Conservation (phyloP, 2,329 filamentous ascomycete genomes). For the Colletotrichum tanaceti region DNA sequence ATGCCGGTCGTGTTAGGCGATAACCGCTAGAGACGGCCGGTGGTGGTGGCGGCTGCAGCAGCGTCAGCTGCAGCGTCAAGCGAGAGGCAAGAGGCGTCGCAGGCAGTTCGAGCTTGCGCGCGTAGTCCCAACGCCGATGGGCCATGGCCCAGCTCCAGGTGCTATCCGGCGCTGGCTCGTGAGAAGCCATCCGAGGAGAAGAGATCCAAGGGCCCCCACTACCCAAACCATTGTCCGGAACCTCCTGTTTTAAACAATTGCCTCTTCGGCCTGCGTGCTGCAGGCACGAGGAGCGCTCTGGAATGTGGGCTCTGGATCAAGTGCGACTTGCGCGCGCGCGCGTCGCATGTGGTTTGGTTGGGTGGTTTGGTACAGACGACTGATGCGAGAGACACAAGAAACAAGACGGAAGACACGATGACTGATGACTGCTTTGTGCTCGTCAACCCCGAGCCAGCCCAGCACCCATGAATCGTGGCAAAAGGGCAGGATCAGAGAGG, state of each 20-base stretch:
- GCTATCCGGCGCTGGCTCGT: background rate
- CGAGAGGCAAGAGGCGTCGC: constrained; percentile 25
- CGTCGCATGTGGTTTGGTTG: too few relatives aligned
- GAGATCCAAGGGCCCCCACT: background rate
- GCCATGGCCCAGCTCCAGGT: constrained; percentile 7
- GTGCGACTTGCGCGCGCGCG: background rate
- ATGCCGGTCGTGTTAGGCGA: constrained; percentile 20
- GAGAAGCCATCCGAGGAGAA: constrained; percentile 5
- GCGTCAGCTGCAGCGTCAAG: constrained; percentile 38
- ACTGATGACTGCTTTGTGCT: background rate
- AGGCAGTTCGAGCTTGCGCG: constrained; percentile 18
- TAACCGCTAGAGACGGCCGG: constrained; percentile 29
- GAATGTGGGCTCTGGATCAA: constrained; percentile 32
- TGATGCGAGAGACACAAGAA: constrained; percentile 7
- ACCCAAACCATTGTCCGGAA: constrained; percentile 26
- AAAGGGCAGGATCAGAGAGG: background rate
- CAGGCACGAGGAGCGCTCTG: constrained; percentile 32
- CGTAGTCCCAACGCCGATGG: constrained; percentile 10
- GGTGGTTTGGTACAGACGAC: background rate
- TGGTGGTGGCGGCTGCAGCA: constrained; percentile 40
- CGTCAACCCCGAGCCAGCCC: background rate
- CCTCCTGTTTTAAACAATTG: constrained; percentile 37
- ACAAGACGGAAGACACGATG: constrained; percentile 1
- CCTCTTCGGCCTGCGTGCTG: constrained; percentile 28
- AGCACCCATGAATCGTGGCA: constrained; percentile 5